Evolutionary conservation across 148 eudicot genomes (phyloP).

Genomic region (Vaccinium corymbosum): DNA sequence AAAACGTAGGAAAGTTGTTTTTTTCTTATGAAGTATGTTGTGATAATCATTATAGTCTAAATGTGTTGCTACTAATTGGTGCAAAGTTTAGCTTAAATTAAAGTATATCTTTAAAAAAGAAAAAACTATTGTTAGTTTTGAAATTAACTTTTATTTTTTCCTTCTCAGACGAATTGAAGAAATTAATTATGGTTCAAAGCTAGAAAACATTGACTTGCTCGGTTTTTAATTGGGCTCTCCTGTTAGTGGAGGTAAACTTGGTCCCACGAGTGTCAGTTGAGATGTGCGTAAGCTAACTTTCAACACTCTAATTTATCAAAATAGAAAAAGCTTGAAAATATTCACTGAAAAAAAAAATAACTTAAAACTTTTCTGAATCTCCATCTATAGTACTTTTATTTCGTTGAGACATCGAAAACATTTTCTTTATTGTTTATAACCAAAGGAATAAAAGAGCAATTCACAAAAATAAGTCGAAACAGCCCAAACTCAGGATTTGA

Average conservation of each 20-base stretch:
- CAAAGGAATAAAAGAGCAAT: no score
- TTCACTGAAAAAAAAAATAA: no score
- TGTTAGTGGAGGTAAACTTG: background rate
- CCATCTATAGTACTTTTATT: background rate
- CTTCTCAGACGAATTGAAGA: background rate
- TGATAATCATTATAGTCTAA: no score
- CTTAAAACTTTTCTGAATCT: background rate
- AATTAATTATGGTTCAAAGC: background rate
- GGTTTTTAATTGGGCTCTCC: no score
- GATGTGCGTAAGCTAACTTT: background rate
- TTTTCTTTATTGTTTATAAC: no score
- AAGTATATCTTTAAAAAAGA: no score
- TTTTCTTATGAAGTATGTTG: no score
- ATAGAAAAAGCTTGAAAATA: background rate
- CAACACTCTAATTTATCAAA: background rate
- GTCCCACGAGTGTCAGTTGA: background rate
- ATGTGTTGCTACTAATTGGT: background rate
- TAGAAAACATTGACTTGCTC: no score
- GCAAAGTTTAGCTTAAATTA: background rate
- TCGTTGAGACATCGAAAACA: background rate
- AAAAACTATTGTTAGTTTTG: background rate
- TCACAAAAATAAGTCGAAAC: background rate
- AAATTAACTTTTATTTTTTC: background rate
- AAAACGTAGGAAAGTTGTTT: no score
- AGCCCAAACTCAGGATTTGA: background rate